Base-by-base conservation (phyloP, 75 land plant species). In the Cunninghamia lanceolata region DNA sequence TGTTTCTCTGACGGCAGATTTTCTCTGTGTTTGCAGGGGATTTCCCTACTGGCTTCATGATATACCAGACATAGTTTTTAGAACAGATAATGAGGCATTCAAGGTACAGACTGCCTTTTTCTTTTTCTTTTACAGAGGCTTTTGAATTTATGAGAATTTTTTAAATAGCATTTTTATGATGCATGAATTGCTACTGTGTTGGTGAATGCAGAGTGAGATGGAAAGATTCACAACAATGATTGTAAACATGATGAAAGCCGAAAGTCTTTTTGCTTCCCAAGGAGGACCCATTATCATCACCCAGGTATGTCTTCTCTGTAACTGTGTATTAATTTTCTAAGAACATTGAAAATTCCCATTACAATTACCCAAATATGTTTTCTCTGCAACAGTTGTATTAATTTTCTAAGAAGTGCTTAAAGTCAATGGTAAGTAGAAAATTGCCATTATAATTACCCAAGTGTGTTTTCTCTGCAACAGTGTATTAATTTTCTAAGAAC, bases 1-100 rank as follows among this genome's bases (percentile, higher is more conserved):
- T 73, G n/a, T 32, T 73, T 32, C 36, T 34, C 75, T 73, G 68
- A 63, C 25, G 68, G 38, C 13, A 11, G 2, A 73, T 32, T 32
- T 73, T 73, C 1, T 7, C 5, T 34, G 15, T 34, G 75, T 73
- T 11, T 87, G 73, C 92, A 96, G 97, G 17, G 97, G 96, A 14
- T 88, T 96, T 16, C 97, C 97, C 39, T 91, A 89, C n/a, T 96
- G 98, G 98, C 80, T 96, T 84, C 95, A 88, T 53, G 89, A 89
- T 40, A 66, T 94, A 36, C 95, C 93, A 2, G 92, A 89, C 71
- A 94, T 95, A 83, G 87, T 86, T 50, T 94, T 89, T 43, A 91
- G 98, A 40, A 89, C 95, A 34, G 91, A 95, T n/a, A 96, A 95
- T 74, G 92, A 92, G 45, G 92, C 94, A 13, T 96, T 95, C 89